Evolutionary conservation across 164 flowering plant species (phyloP).

Genomic region (Echeveria elegans): DNA sequence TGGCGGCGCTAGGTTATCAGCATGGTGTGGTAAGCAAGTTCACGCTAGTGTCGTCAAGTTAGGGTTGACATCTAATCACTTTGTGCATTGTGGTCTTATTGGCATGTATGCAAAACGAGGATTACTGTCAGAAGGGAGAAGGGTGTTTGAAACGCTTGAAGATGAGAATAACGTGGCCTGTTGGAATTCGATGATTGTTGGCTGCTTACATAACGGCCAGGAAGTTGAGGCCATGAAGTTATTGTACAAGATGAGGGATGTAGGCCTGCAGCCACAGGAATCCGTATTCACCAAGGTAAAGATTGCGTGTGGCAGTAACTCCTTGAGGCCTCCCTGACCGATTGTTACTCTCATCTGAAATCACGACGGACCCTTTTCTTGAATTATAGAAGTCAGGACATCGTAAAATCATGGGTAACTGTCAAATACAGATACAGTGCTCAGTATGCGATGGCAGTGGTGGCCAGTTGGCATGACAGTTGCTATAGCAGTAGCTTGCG

Average conservation of each 20-base stretch:
- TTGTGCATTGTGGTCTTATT: conserved; percentile 44
- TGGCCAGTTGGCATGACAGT: too few species aligned
- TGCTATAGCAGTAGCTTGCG: too few species aligned
- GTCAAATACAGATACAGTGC: too few species aligned
- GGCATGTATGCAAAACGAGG: conserved; percentile 58
- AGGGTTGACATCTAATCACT: conserved; percentile 30
- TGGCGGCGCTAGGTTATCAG: conserved; percentile 26
- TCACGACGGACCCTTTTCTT: too few species aligned
- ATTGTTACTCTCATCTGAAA: too few species aligned
- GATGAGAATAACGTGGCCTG: conserved; percentile 25
- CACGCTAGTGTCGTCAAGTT: conserved; percentile 50
- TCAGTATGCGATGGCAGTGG: too few species aligned
- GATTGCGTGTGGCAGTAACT: neutral
- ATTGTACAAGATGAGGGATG: conserved; percentile 48
- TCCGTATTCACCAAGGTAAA: conserved; percentile 1
- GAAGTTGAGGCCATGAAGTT: conserved; percentile 35
- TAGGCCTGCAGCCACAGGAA: conserved; percentile 10
- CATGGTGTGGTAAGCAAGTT: conserved; percentile 36
- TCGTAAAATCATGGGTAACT: too few species aligned
- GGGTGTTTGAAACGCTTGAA: conserved; percentile 21
- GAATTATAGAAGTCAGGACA: too few species aligned
- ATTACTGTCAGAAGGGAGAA: conserved; percentile 36
- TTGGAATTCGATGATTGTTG: conserved; percentile 54
- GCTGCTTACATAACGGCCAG: conserved; percentile 25
- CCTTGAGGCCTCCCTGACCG: too few species aligned